Base-by-base conservation (phyloP, 306 rosid species). In the Gastrolobium villosum region DNA sequence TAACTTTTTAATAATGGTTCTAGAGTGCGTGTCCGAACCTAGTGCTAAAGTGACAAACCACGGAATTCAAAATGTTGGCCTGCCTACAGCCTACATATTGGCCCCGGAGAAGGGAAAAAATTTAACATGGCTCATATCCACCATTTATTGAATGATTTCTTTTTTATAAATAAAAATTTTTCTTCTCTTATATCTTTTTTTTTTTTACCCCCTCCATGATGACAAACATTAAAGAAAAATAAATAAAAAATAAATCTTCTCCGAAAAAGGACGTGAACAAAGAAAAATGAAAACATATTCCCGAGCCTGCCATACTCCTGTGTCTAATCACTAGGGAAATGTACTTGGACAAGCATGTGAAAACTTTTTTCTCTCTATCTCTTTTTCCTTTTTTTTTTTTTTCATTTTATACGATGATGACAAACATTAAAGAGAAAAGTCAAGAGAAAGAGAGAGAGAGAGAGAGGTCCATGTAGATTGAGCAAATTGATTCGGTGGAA, bases 281-380 rank as follows among this genome's bases (percentile, higher is more conserved):
- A 37, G 30, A 26, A 49, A 31, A 34, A 7, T 10, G 6, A 26
- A 70, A 35, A n/a, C 7, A 59, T 7, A 56, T 62, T 67, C 74
- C 73, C 40, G 87, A 54, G 63, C 10, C 62, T 9, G 15, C 82
- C 86, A 79, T 39, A 5, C 74, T 34, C 45, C 26, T 43, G n/a
- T 59, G 77, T 77, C 72, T 13, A 32, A 55, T 14, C 31, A 9
- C 13, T 1, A 9, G 31, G 53, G 67, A 39, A 44, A 65, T 66
- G 26, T 20, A 20, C 26, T 20, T 20, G 61, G 41, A 45, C 53
- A 71, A 31, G 36, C 52, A 44, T 44, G 59, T 10, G 62, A 45
- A 13, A 41, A 10, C 5, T 41, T 20, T 10, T 45, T 7, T 4
- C 26, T 20, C 3, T 30, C 30, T 6, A 39, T 3, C 6, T 39